Evolutionary conservation across 1,139 yeast genomes (phyloP), one percentile per base, ranked within the genome.

Genomic region (Debaryomycetaceae sp.): DNA sequence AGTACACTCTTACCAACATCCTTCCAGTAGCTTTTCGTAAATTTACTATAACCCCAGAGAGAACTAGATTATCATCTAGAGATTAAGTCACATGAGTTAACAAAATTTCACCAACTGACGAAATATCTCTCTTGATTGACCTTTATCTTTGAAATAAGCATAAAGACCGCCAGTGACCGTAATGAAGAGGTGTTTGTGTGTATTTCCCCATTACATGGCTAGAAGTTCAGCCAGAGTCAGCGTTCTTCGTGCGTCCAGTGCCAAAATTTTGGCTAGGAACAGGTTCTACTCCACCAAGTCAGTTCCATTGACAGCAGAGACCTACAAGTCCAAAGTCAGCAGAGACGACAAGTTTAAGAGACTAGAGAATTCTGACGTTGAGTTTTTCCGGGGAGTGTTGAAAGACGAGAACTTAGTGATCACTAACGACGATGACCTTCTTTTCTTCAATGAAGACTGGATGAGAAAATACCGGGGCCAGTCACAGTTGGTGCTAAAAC

Each of bases 391-490:
- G 52, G 60, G 79, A 0, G 69, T 91, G 29, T 66, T 90, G 48
- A 69, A 64, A 66, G 57, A 75, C 66, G 41, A 79, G 66, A 49
- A 73, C 78, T 48, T 64, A 70, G 44, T 77, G 59, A 53, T 83
- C 43, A 75, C 79, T 5, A 80, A 78, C 49, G 65, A 66, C 9
- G 84, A 81, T 42, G 96, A 87, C 56, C 70, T 91, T 42, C 76
- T 79, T 34, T 80, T 79, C 49, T 89, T 69, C 72, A 93, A 93
- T 59, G 95, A 87, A 62, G 99, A 93, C 64, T 89, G 96, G 95
- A 93, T 91, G 97, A 78, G 90, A 62, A 93, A 93, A 66, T 93
- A 91, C 66, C 76, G 82, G 49, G 99, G 99, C 17, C 89, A 87
- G 60, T 84, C 97, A 1, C 74, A 79, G 56, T 66, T 93, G 41